Evolutionary conservation across 1,284 basidiomycete genomes (phyloP).

Genomic region (Athelia psychrophila): DNA sequence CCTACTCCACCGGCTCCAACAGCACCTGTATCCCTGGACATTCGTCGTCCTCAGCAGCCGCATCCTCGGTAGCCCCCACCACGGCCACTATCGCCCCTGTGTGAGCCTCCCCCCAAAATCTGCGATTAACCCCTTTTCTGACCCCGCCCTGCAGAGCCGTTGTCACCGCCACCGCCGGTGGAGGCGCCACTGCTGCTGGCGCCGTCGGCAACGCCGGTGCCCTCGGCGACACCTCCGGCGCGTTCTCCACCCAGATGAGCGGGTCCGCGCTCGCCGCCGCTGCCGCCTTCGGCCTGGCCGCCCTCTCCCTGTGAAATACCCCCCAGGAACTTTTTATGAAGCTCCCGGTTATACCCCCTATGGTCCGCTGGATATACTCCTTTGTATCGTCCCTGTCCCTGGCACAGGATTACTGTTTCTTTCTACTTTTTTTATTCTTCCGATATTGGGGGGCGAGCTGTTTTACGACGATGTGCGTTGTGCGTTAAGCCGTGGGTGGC

Average conservation of each 20-base stretch:
- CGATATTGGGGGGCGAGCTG: neutral
- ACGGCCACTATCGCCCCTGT: too few species aligned
- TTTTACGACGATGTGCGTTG: neutral
- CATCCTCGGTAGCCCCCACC: too few species aligned
- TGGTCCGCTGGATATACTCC: neutral
- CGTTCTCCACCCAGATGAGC: constrained; percentile 25
- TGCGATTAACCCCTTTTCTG: too few species aligned
- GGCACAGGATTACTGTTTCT: neutral
- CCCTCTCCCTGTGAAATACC: constrained; percentile 15
- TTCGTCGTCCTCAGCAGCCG: too few species aligned
- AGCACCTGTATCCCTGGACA: too few species aligned
- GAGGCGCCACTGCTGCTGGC: constrained; percentile 15
- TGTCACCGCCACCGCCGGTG: constrained; percentile 5
- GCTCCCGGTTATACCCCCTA: neutral
- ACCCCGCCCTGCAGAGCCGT: too few species aligned
- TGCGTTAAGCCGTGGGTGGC: neutral
- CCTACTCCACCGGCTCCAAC: too few species aligned
- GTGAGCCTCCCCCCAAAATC: too few species aligned
- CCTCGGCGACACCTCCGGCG: neutral
- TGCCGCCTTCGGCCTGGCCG: constrained; percentile 31
- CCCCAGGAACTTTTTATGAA: neutral
- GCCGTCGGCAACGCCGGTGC: constrained; percentile 15
- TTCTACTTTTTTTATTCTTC: neutral
- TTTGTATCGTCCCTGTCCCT: constrained; percentile 1
- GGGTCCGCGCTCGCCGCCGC: constrained; percentile 35